Evolutionary conservation across 1,284 basidiomycete species (phyloP), one percentile per base, ranked within the genome.

Genomic region (Ustilago sp.): DNA sequence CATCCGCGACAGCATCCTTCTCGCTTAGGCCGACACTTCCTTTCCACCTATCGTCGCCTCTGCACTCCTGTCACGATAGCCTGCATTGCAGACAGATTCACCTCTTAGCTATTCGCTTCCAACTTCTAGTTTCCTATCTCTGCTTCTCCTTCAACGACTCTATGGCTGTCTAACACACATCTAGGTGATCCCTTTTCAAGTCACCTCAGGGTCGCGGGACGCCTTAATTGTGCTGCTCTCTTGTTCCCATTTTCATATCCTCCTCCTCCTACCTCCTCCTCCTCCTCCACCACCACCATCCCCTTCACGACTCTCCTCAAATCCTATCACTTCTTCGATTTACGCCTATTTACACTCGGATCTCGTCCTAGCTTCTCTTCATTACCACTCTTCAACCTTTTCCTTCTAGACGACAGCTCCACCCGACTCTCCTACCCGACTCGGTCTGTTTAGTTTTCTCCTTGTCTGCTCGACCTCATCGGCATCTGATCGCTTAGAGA

Each of bases 141-240:
- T 48, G 53, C 17, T 17, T 39, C 43, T 52, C 13, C 41, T 8
- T 63, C 53, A 38, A 63, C 64, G 47, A 58, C 66, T 69, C 60
- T 63, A 75, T 75, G 73, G 59, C 64, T 62, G 68, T 56, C n/a
- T 43, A 31, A 50, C 39, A 53, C 59, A n/a, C 59, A 48, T 63
- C 53, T 54, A 56, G 68, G 73, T 75, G 73, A 74, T 74, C 41
- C 31, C 36, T 23, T 17, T 23, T 23, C 28, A 51, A 11, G 59
- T 75, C 74, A 68, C 68, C 74, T 64, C 35, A 36, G 63, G 53
- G 68, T 51, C 34, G 39, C 47, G 72, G 65, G 71, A 77, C 74
- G 74, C 74, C 74, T 77, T 77, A 38, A 73, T 61, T 77, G 74
- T 69, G 74, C 74, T 77, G 74, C 61, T 77, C 74, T 77, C 59